phyloP scores from a whole-genome alignment of 2,329 filamentous ascomycete genomes.

The Diaporthe humulicola region DNA sequence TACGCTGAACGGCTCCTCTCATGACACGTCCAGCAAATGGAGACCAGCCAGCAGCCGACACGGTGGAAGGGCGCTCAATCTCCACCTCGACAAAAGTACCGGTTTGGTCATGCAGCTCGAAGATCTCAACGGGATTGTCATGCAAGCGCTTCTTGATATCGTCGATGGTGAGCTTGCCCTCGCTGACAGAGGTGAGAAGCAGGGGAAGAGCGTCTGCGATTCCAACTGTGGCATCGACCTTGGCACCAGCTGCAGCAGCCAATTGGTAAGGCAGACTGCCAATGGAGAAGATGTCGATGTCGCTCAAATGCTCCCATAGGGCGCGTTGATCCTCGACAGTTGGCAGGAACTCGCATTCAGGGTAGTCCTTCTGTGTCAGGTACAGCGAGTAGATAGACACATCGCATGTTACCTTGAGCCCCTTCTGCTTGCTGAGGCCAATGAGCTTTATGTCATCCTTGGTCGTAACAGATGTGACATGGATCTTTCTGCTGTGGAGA shows the following conservation, averaged over 20 bases:
- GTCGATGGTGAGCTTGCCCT: slow-evolving; percentile 80
- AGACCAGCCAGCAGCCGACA: slow-evolving; percentile 72
- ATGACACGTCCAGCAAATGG: slow-evolving; percentile 79
- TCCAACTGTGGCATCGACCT: slow-evolving; percentile 72
- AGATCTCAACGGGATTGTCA: slow-evolving; percentile 84
- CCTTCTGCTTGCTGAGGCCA: slow-evolving; percentile 83
- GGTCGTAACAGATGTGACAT: slow-evolving; percentile 84
- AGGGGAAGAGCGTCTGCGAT: slow-evolving; percentile 82
- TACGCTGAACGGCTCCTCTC: slow-evolving; percentile 78
- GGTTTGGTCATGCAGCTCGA: slow-evolving; percentile 85
- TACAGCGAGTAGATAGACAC: slow-evolving; percentile 86
- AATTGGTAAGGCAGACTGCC: slow-evolving; percentile 85
- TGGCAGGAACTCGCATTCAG: slow-evolving; percentile 75
- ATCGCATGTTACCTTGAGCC: slow-evolving; percentile 85
- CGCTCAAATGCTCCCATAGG: slow-evolving; percentile 79
- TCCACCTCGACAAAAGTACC: slow-evolving; percentile 81
- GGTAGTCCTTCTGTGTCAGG: slow-evolving; percentile 78
- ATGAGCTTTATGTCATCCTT: slow-evolving; percentile 85
- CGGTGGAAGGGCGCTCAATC: slow-evolving; percentile 77
- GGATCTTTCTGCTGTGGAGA: slow-evolving; percentile 82
- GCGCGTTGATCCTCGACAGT: slow-evolving; percentile 77
- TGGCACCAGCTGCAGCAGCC: slow-evolving; percentile 66
- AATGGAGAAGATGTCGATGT: slow-evolving; percentile 84
- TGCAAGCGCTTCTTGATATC: slow-evolving; percentile 80
- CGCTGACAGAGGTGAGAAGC: slow-evolving; percentile 80